These are phyloP conservation scores for Thielaviopsis musarum DNA, from an alignment of 2,329 filamentous ascomycete genomes.

Conservation along the genomic window DNA sequence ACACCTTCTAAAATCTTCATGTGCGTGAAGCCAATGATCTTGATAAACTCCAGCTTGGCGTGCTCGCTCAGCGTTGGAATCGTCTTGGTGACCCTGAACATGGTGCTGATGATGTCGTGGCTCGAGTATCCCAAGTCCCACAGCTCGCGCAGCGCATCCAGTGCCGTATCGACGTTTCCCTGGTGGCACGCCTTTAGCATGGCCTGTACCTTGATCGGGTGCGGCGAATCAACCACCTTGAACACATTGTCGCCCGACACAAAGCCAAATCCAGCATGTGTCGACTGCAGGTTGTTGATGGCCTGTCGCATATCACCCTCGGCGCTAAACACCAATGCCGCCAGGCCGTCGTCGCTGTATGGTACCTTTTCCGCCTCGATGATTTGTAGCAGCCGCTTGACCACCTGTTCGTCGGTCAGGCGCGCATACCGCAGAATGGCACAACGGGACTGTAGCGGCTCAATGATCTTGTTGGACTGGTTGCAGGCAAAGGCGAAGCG, in stretches of 20 bases:
- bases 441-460: slow-evolving; percentile 92
- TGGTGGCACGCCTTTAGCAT: slow-evolving; percentile 98
- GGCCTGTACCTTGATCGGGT: slow-evolving; percentile 94
- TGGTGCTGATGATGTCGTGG: slow-evolving; percentile 96
- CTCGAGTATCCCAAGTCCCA: slow-evolving; percentile 96
- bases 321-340: slow-evolving; percentile 90
- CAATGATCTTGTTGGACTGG: slow-evolving; percentile 98
- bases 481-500: slow-evolving; percentile 98
- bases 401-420: slow-evolving; percentile 81
- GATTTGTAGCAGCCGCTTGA: slow-evolving; percentile 80
- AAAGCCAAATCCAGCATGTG: slow-evolving; percentile 82
- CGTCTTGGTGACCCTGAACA: slow-evolving; percentile 97
- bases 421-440: slow-evolving; percentile 89
- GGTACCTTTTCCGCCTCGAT: slow-evolving; percentile 83
- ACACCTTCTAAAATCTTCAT: slow-evolving; percentile 99
- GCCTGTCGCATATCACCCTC: slow-evolving; percentile 98
- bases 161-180: slow-evolving; percentile 70
- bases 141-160: slow-evolving; percentile 75
- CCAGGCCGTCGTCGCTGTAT: slow-evolving; percentile 82
- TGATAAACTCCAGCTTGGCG: slow-evolving; percentile 91
- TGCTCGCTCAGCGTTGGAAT: slow-evolving; percentile 86
- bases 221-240: slow-evolving; percentile 88
- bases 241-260: slow-evolving; percentile 98
- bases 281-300: slow-evolving; percentile 96
- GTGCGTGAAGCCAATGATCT: slow-evolving; percentile 96